Base-by-base conservation (phyloP, 768 basidiomycete genomes). In the Lactarius sanguifluus region DNA sequence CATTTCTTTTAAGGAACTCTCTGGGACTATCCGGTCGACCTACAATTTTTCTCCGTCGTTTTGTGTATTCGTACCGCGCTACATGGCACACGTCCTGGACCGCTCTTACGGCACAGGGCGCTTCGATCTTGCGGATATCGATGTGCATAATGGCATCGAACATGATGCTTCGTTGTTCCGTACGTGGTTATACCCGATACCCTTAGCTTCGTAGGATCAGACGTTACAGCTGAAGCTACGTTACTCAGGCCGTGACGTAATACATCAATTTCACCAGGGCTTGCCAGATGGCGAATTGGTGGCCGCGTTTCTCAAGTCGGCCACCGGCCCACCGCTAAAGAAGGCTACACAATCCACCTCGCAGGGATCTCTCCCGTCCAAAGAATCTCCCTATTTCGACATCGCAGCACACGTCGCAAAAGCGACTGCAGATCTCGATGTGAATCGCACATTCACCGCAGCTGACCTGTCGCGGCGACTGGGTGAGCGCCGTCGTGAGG, bases 31-130 rank as follows among this genome's bases (percentile, higher is more conserved):
- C 69, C 81, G 82, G 0, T 54, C 78, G 38, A 85, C 88, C 1
- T 92, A 82, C 79, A 92, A 92, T 76, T 90, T 91, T 69, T 78
- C 84, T 1, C 77, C 87, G 0, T 81, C 85, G 2, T 91, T 93
- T 76, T 86, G 85, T 70, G 81, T 78, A 69, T 90, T 85, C 72
- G 87, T 89, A 0, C 85, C 89, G 7, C 83, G 83, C 64, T 83
- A 77, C 72, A 81, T 83, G 0, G 88, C 91, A 4, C 73, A 78
- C 6, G 78, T 87, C 77, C 75, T 93, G 64, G 78, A 81, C 13
- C 85, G 82, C 68, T 78, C 76, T 28, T 92, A 90, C 69, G 68
- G 71, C 62, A 81, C 68, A 7, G 90, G 86, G 64, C 84, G 77
- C 7, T 83, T 90, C 68, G 84, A 92, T 71, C 77, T 93, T 18